Evolutionary conservation across 2,329 filamentous ascomycete species (phyloP), one percentile per base, ranked within the genome.

Genomic region (Allantophomopsis cytisporea): DNA sequence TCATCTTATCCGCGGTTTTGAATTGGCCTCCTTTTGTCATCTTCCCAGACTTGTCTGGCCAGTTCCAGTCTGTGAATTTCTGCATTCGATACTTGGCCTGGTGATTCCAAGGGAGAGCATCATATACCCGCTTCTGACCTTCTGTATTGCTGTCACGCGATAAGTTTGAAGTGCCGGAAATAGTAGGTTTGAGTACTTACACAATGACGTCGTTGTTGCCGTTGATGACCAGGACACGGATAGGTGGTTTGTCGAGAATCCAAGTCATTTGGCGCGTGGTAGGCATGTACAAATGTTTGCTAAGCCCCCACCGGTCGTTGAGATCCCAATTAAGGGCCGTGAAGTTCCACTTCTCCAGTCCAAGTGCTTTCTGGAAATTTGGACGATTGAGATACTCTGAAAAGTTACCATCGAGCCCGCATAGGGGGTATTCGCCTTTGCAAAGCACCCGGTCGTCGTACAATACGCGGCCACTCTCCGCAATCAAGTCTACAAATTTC

Each of bases 321-420:
- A 20, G 18, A 20, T 20, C 18, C 18, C 18, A 20, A 7, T 20
- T 20, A 4, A 20, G 4, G 18, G 7, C 18, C 4, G 18, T 4
- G 18, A 20, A 20, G 18, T 20, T 20, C 18, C 18, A 20, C 4
- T 15, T 15, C 6, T 17, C 23, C 13, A 39, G 20, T 1, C 38
- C 39, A 10, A 46, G 32, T 3, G 44, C 42, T 11, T 39, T 31
- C 28, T 41, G 36, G 17, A 46, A 15, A 6, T 17, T 15, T 5
- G 39, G 37, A 6, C 11, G 23, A 8, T 46, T 44, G 13, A 46
- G 31, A 35, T 46, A 45, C n/a, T 23, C 32, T 5, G 20, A 20
- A 17, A 41, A 36, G 2, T 15, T 18, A 16, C 40, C 44, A 15
- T 39, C 20, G 15, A 33, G 30, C 2, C 37, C 44, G 31, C 42